Percentiles rank a stretch among this genome's conserved stretches.
Evolutionary conservation across 768 basidiomycete species (phyloP).

Genomic region (Phanerodontia chrysosporium): DNA sequence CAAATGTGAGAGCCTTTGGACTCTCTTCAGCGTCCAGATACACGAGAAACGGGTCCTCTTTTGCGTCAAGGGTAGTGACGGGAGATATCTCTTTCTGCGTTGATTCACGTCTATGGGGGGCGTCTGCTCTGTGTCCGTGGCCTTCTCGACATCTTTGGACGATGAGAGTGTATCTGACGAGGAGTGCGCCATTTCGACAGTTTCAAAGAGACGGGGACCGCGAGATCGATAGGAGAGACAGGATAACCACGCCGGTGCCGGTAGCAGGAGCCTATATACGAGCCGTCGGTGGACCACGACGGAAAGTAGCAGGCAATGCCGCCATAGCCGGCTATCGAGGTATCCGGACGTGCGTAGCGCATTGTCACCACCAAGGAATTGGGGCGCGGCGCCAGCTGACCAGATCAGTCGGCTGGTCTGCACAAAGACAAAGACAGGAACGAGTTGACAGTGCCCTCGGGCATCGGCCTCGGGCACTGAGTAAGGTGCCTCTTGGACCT

Average conservation of each 20-base stretch:
- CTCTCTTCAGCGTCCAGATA: constrained; percentile 22
- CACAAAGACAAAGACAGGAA: not conserved
- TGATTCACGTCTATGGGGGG: not conserved
- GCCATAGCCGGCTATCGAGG: not conserved
- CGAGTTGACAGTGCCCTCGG: not conserved
- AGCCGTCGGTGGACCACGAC: too few relatives aligned
- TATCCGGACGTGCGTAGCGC: not conserved
- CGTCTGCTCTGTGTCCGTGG: not conserved
- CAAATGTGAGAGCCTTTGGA: constrained; percentile 17
- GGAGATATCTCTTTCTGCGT: not conserved
- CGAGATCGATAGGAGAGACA: not conserved
- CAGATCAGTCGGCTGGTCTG: not conserved
- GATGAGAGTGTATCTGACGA: not conserved
- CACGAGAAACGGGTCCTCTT: not conserved
- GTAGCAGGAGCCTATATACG: not conserved
- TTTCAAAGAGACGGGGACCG: not conserved
- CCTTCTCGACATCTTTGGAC: not conserved
- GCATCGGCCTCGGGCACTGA: constrained; percentile 1
- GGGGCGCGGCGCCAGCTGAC: not conserved
- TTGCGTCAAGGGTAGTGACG: not conserved
- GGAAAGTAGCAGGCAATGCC: not conserved
- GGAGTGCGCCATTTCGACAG: not conserved
- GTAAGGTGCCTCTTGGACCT: not conserved
- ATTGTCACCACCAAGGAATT: not conserved
- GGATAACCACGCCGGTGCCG: not conserved